These are phyloP conservation scores for Beta vulgaris DNA, from an alignment of 148 eudicot species.

Conservation along the genomic window DNA sequence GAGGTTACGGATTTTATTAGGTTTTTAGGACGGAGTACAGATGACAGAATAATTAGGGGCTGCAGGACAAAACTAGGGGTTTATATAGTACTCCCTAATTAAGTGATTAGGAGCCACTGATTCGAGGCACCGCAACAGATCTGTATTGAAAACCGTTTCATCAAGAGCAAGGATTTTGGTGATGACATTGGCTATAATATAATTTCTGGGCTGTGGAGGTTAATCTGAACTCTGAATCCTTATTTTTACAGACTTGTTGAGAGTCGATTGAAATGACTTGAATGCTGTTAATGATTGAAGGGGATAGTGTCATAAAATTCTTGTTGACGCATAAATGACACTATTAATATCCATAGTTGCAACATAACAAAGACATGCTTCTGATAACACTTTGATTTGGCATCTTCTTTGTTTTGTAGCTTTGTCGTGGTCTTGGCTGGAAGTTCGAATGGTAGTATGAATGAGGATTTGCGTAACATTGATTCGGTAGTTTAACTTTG, in stretches of 20 bases:
- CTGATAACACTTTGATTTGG: background rate
- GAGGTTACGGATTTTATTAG: no score
- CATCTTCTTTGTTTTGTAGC: background rate
- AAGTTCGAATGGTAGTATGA: background rate
- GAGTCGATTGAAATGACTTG: no score
- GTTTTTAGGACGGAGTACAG: no score
- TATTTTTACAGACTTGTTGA: background rate
- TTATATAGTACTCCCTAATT: no score
- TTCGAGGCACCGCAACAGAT: no score
- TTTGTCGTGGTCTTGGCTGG: background rate
- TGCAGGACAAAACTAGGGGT: no score
- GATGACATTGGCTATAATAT: no score
- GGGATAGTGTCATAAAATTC: background rate
- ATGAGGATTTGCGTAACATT: background rate
- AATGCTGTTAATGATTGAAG: background rate
- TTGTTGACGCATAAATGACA: background rate
- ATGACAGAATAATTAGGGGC: no score
- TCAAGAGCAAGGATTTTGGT: no score
- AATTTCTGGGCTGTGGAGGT: background rate
- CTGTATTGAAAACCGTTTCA: no score
- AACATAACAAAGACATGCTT: background rate
- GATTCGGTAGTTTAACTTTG: background rate
- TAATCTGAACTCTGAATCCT: background rate
- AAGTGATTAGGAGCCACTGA: no score
- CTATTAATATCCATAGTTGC: background rate